These are phyloP conservation scores for Alternaria dauci DNA, from an alignment of 2,329 filamentous ascomycete genomes.

Conservation along the genomic window DNA sequence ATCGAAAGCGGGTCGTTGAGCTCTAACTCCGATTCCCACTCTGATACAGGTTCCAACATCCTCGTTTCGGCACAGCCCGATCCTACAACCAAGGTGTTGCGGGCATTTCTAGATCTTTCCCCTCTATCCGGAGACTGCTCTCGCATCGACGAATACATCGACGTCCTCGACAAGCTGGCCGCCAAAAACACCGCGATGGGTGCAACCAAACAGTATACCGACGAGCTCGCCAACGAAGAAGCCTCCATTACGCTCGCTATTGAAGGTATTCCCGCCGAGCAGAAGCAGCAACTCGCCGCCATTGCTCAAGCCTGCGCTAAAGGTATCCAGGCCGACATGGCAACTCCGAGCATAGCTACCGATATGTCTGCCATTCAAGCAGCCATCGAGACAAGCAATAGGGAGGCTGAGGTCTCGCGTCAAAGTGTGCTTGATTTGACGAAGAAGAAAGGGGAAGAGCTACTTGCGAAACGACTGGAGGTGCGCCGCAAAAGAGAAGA, in stretches of 20 bases:
- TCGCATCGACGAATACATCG: background rate
- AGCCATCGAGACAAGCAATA: background rate
- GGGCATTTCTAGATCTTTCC: background rate
- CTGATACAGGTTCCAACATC: background rate
- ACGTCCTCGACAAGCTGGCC: background rate
- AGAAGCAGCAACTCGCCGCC: background rate
- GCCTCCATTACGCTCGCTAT: background rate
- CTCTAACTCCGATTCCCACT: background rate
- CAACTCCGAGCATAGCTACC: background rate
- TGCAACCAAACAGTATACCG: too few species aligned
- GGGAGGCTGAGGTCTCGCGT: background rate
- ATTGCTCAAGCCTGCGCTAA: background rate
- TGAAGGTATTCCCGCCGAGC: background rate
- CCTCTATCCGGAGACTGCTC: background rate
- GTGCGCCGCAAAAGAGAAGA: background rate
- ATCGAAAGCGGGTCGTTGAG: background rate
- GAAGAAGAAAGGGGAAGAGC: background rate
- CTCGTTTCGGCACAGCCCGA: background rate
- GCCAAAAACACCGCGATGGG: background rate
- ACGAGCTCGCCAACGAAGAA: background rate
- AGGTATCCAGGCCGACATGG: background rate
- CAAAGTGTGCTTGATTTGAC: background rate
- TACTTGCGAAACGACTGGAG: background rate
- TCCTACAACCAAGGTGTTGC: background rate
- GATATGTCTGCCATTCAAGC: background rate